These are phyloP conservation scores for Pichia sp. DNA, from an alignment of 1,139 yeast genomes.

Conservation along the genomic window DNA sequence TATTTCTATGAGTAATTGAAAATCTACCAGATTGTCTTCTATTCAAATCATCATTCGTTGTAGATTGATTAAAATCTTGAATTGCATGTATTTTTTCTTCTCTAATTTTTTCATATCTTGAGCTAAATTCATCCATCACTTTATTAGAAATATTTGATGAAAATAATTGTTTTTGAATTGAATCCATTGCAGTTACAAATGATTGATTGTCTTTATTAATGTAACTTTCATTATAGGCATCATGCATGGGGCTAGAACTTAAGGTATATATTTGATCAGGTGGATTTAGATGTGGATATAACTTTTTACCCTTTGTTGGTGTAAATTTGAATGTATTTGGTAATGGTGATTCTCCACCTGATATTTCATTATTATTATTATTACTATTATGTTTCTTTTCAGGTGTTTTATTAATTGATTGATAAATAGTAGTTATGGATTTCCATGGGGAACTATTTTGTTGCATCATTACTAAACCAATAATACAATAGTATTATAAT, in stretches of 20 bases:
- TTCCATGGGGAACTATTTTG: slow-evolving; percentile 7
- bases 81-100: slow-evolving; percentile 22
- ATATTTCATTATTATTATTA: not conserved
- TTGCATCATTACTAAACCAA: not conserved
- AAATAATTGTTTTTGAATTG: slow-evolving; percentile 23
- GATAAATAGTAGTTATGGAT: slow-evolving; percentile 3
- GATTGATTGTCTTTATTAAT: slow-evolving; percentile 25
- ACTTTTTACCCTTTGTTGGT: slow-evolving; percentile 24
- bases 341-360: slow-evolving; percentile 13
- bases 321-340: slow-evolving; percentile 25
- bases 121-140: slow-evolving; percentile 28
- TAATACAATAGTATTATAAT: not conserved
- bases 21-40: slow-evolving; percentile 25
- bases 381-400: not conserved
- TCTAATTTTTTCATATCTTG: slow-evolving; percentile 26
- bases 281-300: slow-evolving; percentile 22
- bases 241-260: slow-evolving; percentile 15
- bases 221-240: slow-evolving; percentile 23
- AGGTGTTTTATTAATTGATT: slow-evolving; percentile 4
- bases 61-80: slow-evolving; percentile 20
- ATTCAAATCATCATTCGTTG: slow-evolving; percentile 21
- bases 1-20: slow-evolving; percentile 22
- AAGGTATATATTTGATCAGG: slow-evolving; percentile 3
- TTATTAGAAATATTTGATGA: slow-evolving; percentile 29
- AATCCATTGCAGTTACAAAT: slow-evolving; percentile 26